Percentiles rank a stretch among this genome's conserved stretches.
Evolutionary conservation across 2,329 filamentous ascomycete genomes (phyloP).

Genomic region (Penicillium decumbens): DNA sequence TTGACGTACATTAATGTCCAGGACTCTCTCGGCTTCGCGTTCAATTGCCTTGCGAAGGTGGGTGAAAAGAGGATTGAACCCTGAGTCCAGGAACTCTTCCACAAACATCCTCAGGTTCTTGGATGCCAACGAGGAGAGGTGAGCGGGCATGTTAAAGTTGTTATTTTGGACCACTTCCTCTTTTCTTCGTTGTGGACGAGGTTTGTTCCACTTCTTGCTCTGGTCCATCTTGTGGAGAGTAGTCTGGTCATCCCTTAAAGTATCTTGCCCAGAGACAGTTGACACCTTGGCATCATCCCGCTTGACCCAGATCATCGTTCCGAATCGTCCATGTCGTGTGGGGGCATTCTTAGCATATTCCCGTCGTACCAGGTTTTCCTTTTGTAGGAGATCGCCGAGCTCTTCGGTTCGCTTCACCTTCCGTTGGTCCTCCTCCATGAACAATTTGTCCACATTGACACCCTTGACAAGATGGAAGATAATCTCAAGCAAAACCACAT

Average conservation of each 20-base stretch:
- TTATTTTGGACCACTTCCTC: constrained; percentile 56
- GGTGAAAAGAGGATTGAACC: constrained; percentile 86
- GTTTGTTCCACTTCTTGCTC: constrained; percentile 84
- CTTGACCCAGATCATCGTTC: constrained; percentile 96
- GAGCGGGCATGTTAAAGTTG: constrained; percentile 70
- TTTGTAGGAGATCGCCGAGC: constrained; percentile 67
- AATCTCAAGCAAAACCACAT: constrained; percentile 84
- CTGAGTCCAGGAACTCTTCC: constrained; percentile 88
- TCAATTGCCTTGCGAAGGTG: constrained; percentile 86
- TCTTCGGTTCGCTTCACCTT: constrained; percentile 66
- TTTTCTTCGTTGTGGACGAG: constrained; percentile 59
- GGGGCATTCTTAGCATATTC: constrained; percentile 72
- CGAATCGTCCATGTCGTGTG: constrained; percentile 87
- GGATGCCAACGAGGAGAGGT: constrained; percentile 69
- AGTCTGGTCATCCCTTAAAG: constrained; percentile 65
- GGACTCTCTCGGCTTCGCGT: constrained; percentile 75
- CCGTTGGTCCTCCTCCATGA: constrained; percentile 72
- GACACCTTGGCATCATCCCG: constrained; percentile 77
- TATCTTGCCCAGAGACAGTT: constrained; percentile 83
- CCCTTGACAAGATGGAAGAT: constrained; percentile 91
- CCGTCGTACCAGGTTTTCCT: constrained; percentile 78
- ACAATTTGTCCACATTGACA: constrained; percentile 76
- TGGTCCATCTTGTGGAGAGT: constrained; percentile 85
- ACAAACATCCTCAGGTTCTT: constrained; percentile 75
- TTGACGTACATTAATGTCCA: constrained; percentile 71